Percentiles rank a stretch among this genome's conserved stretches.
Evolutionary conservation across 306 rosid species (phyloP).

Genomic region (Argentina anserina): DNA sequence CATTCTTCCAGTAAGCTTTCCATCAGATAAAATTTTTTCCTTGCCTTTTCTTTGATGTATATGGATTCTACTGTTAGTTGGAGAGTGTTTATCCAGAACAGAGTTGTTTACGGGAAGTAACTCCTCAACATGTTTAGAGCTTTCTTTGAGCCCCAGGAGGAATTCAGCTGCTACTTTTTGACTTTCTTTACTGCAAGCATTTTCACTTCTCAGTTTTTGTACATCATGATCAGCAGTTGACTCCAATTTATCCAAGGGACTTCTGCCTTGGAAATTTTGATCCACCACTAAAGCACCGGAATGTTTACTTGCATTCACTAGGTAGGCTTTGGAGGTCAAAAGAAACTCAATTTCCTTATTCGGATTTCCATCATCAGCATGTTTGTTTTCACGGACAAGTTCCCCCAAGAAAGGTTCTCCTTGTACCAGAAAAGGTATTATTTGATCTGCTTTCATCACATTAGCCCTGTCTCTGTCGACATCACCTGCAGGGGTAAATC

Average conservation of each 20-base stretch:
- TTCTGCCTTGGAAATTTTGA: slow-evolving; percentile 27
- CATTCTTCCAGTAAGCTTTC: slow-evolving; percentile 34
- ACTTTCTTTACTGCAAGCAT: slow-evolving; percentile 28
- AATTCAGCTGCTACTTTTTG: slow-evolving; percentile 25
- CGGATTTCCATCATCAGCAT: slow-evolving; percentile 26
- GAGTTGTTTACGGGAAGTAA: slow-evolving; percentile 17
- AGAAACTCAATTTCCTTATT: slow-evolving; percentile 25
- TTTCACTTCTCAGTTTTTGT: slow-evolving; percentile 25
- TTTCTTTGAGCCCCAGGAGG: slow-evolving; percentile 16
- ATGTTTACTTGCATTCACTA: slow-evolving; percentile 24
- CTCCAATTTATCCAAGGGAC: slow-evolving; percentile 37
- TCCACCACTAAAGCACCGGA: slow-evolving; percentile 22
- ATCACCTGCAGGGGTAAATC: slow-evolving; percentile 36
- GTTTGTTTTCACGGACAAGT: slow-evolving; percentile 24
- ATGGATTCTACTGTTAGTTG: slow-evolving; percentile 37
- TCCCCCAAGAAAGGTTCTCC: slow-evolving; percentile 29
- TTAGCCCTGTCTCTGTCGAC: slow-evolving; percentile 25
- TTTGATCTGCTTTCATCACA: slow-evolving; percentile 29
- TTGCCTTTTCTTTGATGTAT: slow-evolving; percentile 41
- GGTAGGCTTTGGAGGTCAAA: slow-evolving; percentile 21
- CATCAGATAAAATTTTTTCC: slow-evolving; percentile 54
- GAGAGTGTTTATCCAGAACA: slow-evolving; percentile 38
- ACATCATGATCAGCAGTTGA: slow-evolving; percentile 56
- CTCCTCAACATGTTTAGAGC: slow-evolving; percentile 28
- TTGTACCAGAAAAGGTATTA: slow-evolving; percentile 27